Evolutionary conservation across 2,329 filamentous ascomycete species (phyloP).

Genomic region (Microsporum audouinii): DNA sequence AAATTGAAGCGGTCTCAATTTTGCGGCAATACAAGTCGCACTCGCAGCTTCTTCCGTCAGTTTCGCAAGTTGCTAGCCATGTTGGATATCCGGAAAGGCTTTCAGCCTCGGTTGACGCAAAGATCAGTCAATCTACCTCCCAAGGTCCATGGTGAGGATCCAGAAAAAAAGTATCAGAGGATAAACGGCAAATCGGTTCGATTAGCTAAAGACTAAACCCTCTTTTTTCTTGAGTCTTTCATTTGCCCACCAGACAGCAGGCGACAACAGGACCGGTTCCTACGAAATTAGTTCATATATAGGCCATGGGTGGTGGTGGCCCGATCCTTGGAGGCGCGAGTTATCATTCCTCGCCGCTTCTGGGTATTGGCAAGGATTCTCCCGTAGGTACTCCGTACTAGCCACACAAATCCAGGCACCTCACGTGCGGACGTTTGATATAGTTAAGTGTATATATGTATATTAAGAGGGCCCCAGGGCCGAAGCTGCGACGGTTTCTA

Average conservation of each 20-base stretch:
- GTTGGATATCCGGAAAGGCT: background rate
- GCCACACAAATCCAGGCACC: background rate
- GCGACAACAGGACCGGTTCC: background rate
- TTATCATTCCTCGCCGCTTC: background rate
- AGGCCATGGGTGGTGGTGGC: background rate
- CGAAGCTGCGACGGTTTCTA: slow-evolving; percentile 1
- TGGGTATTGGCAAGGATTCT: slow-evolving; percentile 1
- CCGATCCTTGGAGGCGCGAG: background rate
- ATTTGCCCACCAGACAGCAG: background rate
- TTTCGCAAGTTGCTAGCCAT: background rate
- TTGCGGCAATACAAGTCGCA: background rate
- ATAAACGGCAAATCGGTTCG: background rate
- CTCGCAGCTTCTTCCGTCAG: background rate
- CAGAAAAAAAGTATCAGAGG: background rate
- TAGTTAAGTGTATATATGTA: background rate
- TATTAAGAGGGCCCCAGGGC: background rate
- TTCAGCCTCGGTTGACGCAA: background rate
- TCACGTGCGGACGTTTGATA: background rate
- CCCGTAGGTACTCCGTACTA: background rate
- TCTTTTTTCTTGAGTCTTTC: background rate
- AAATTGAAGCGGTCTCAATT: background rate
- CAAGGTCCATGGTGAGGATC: background rate
- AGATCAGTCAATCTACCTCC: background rate
- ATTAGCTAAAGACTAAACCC: background rate
- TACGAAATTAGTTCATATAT: background rate